Conservation (phyloP, 257 asterid genomes). For the Fraxinus anomala region DNA sequence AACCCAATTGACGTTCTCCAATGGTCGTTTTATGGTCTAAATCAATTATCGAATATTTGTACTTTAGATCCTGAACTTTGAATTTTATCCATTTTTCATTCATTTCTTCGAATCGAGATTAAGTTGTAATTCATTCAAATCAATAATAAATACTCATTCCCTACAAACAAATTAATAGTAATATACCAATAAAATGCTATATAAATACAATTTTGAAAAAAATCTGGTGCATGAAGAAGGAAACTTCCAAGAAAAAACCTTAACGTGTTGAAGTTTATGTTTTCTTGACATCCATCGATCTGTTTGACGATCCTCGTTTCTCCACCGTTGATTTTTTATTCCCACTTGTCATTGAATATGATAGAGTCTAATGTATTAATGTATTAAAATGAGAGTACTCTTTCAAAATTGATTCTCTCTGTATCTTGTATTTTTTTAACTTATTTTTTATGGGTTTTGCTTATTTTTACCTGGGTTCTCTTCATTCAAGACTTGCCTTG, state of each 20-base stretch:
- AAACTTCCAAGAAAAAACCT: conserved; percentile 34
- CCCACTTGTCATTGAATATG: conserved; percentile 8
- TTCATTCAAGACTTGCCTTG: conserved; percentile 20
- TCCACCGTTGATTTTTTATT: conserved; percentile 25
- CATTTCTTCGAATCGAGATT: too few relatives aligned
- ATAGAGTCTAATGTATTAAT: background rate
- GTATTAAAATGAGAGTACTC: conserved; percentile 7
- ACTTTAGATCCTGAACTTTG: too few relatives aligned
- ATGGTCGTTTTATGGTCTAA: too few relatives aligned
- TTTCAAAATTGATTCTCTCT: conserved; percentile 32
- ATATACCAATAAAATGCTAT: background rate
- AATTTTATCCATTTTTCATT: too few relatives aligned
- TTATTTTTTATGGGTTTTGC: background rate
- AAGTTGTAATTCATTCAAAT: too few relatives aligned
- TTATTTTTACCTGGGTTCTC: conserved; percentile 8
- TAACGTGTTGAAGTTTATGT: conserved; percentile 20
- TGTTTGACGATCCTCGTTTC: conserved; percentile 19
- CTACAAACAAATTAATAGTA: background rate
- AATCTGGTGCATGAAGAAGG: conserved; percentile 13
- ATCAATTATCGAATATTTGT: too few relatives aligned
- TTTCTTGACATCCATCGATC: background rate
- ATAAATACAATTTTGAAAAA: background rate
- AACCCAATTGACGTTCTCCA: too few relatives aligned
- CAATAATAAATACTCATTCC: background rate
- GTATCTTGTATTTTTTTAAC: background rate